Percentiles rank a stretch among this genome's conserved stretches.
Conservation (phyloP, 2,329 filamentous ascomycete genomes). For the Colletotrichum graminicola region DNA sequence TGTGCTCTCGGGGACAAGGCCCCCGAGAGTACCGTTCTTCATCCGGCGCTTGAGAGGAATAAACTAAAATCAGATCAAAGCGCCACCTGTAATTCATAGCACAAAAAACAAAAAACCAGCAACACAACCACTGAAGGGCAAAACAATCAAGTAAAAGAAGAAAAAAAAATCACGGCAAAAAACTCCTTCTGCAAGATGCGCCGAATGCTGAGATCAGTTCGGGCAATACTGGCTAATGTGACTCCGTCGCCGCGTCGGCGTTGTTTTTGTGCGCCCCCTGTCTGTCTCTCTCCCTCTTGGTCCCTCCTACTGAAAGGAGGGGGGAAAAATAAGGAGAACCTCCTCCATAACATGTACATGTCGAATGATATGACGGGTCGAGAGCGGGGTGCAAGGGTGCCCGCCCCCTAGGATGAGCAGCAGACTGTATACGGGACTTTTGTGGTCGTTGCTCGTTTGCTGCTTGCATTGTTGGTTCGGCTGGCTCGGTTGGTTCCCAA, state of each 20-base stretch:
- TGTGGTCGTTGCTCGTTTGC: slow-evolving; percentile 18
- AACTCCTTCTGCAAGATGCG: slow-evolving; percentile 4
- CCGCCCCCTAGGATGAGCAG: background rate
- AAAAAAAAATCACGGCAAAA: background rate
- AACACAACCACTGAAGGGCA: background rate
- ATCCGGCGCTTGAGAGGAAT: background rate
- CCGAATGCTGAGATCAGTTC: background rate
- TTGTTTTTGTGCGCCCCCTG: slow-evolving; percentile 10
- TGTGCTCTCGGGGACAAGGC: background rate
- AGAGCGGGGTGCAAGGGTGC: background rate
- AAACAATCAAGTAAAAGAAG: background rate
- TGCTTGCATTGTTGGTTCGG: slow-evolving; percentile 10
- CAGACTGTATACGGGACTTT: slow-evolving; percentile 4
- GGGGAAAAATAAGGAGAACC: background rate
- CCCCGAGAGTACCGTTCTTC: background rate
- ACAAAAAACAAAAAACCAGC: background rate
- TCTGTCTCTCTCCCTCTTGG: background rate
- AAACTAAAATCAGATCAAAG: background rate
- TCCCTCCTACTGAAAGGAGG: background rate
- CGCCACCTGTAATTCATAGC: background rate
- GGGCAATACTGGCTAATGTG: slow-evolving; percentile 4
- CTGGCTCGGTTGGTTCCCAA: background rate
- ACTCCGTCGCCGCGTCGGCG: slow-evolving; percentile 3
- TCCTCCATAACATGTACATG: slow-evolving; percentile 28
- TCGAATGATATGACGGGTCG: slow-evolving; percentile 17